Base-by-base conservation (phyloP, 2,329 filamentous ascomycete genomes). In the Canariomyces notabilis region DNA sequence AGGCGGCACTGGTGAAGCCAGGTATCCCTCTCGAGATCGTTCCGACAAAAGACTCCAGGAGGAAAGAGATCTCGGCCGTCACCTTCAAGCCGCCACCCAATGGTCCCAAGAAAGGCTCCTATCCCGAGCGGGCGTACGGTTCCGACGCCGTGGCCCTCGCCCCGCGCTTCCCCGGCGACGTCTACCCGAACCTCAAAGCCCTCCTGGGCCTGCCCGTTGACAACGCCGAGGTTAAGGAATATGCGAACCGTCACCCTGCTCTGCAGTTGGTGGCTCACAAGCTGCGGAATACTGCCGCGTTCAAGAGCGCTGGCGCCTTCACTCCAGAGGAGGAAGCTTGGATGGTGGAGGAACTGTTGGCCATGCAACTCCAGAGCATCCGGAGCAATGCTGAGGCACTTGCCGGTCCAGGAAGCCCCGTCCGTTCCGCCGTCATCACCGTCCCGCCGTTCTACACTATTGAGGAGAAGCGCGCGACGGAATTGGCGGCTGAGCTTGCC, bases 1-100 rank as follows among this genome's bases (percentile, higher is more conserved):
- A 97, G 73, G 91, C 91, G 21, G 83, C 87, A 12, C 80, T 98
- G 34, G 91, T 98, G 52, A 97, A 97, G 71, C 93, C 93, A 2
- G 93, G 93, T 51, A 91, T 95, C 42, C 93, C 93, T 9, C 87
- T 98, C 64, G 93, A 98, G 57, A 97, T 98, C 56, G 91, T 98
- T 65, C 79, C 96, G 46, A 96, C 90, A 22, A 98, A 97, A 66
- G 93, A 98, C 70, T 96, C 93, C 22, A 87, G 95, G 67, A 85
- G 93, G 62, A 98, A 98, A 74, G 93, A 98, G 67, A 80, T 79
- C 19, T 88, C 90, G 2, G 90, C 89, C 34, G 82, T 98, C 57
- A 86, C 89, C 35, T 97, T 98, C 73, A 97, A 98, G 70, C 89
- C 90, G 31, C 76, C 80, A n/a, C 79, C 79, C 58, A 72, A 77